Evolutionary conservation across 2,329 filamentous ascomycete genomes (phyloP).

Genomic region (Penicillium sp.): DNA sequence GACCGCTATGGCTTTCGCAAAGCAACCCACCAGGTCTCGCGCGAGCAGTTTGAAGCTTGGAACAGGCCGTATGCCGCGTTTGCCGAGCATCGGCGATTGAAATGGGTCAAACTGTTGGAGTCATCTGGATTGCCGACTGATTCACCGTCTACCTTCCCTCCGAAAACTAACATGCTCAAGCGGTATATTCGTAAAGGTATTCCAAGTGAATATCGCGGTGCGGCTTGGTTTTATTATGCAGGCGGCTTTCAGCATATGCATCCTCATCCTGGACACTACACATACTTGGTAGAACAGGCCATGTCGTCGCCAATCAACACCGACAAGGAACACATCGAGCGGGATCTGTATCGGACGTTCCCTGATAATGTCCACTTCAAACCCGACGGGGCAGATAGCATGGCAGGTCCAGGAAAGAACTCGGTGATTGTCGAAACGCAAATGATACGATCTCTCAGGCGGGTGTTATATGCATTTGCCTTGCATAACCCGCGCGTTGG

Average conservation of each 20-base stretch:
- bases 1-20: constrained; percentile 95
- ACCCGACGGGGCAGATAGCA: constrained; percentile 45
- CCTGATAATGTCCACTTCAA: constrained; percentile 92
- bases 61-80: constrained; percentile 70
- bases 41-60: constrained; percentile 79
- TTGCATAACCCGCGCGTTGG: constrained; percentile 88
- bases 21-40: constrained; percentile 70
- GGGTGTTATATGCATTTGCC: constrained; percentile 84
- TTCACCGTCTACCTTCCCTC: constrained; percentile 72
- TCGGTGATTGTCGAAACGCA: constrained; percentile 59
- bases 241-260: constrained; percentile 76
- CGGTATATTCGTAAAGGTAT: constrained; percentile 90
- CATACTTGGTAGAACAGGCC: constrained; percentile 62
- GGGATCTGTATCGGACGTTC: constrained; percentile 89
- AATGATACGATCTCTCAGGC: constrained; percentile 75
- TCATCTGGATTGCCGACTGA: constrained; percentile 71
- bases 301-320: constrained; percentile 63
- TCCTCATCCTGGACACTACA: constrained; percentile 73
- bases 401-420: constrained; percentile 24
- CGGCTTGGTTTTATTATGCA: constrained; percentile 95
- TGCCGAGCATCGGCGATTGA: constrained; percentile 68
- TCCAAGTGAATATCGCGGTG: constrained; percentile 88
- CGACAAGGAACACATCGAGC: constrained; percentile 86
- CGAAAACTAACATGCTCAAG: constrained; percentile 77
- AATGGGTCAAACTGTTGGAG: constrained; percentile 76